These are phyloP conservation scores for Kluyveromyces aestuarii DNA, from an alignment of 805 yeast genomes.

Conservation along the genomic window DNA sequence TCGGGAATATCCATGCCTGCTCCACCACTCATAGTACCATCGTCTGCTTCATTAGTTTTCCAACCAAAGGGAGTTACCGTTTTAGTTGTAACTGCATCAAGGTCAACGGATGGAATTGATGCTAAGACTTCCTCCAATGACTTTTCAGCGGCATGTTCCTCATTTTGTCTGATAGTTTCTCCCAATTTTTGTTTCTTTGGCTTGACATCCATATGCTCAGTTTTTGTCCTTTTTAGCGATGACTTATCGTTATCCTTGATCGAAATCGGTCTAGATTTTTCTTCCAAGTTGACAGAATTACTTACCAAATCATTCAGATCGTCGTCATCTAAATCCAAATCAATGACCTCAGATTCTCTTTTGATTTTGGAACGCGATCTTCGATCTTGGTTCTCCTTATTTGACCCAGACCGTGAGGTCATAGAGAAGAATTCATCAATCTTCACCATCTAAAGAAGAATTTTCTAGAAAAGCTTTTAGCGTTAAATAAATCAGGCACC, in stretches of 20 bases:
- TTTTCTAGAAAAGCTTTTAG: not conserved
- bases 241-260: not conserved
- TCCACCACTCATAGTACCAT: slow-evolving; percentile 22
- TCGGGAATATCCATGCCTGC: slow-evolving; percentile 50
- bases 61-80: not conserved
- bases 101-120: slow-evolving; percentile 65
- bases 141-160: not conserved
- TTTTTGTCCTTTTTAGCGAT: not conserved
- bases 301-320: slow-evolving; percentile 2
- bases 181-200: not conserved
- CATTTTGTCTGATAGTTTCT: not conserved
- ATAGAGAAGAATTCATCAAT: not conserved
- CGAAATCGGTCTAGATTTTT: not conserved
- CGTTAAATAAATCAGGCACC: no score
- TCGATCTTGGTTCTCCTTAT: not conserved
- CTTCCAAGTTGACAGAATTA: not conserved
- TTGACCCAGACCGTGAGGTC: not conserved
- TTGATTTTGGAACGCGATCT: not conserved
- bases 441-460: not conserved
- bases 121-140: slow-evolving; percentile 33
- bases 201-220: not conserved
- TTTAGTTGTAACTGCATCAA: slow-evolving; percentile 31
- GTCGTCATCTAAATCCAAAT: slow-evolving; percentile 10
- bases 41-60: slow-evolving; percentile 20
- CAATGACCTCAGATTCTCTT: slow-evolving; percentile 1